Base-by-base conservation (phyloP, 768 basidiomycete species). In the Boletus subparvulus region DNA sequence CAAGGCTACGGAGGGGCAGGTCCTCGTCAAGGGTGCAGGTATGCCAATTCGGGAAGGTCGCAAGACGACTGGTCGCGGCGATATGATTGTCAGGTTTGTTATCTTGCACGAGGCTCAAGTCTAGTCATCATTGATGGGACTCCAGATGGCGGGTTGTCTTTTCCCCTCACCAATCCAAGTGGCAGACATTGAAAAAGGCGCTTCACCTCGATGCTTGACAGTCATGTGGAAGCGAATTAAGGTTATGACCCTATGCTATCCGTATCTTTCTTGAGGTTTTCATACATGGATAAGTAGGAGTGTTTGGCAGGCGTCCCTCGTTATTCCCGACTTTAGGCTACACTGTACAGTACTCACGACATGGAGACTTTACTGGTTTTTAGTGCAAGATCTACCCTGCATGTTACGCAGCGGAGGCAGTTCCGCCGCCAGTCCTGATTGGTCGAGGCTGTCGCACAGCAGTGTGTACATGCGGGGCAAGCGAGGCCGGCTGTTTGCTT, bases 41-140 rank as follows among this genome's bases (percentile, higher is more conserved):
- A 89, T 89, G 87, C 85, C 85, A 40, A 74, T 84, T 44, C 72
- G 81, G 54, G 75, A 80, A n/a, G 72, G 78, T 32, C 79, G 82
- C 11, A 73, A 75, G 62, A 72, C 81, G 11, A 68, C 81, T 50
- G 84, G 83, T 36, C 77, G 81, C 62, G 86, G 87, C 17, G 84
- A 86, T 64, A 73, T 89, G 64, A 73, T 87, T 56, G 75, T 89
- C 54, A 81, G 79, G 86, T 88, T 51, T 49, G 60, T 65, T 36
- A 30, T 54, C 41, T 50, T 42, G 24, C 49, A 49, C 42, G 57
- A 60, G 52, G 44, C 30, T 52, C 2, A 21, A 35, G 24, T 26
- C 47, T 24, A 21, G 36, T 55, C 33, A 41, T 52, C 19, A 30
- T 9, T 59, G 49, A 63, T 19, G 44, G 11, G 24, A 40, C 44